A percentile compares a stretch with the other conserved stretches of the same genome.
Conservation (phyloP, 1,284 basidiomycete genomes). For the Cerrena zonata region DNA sequence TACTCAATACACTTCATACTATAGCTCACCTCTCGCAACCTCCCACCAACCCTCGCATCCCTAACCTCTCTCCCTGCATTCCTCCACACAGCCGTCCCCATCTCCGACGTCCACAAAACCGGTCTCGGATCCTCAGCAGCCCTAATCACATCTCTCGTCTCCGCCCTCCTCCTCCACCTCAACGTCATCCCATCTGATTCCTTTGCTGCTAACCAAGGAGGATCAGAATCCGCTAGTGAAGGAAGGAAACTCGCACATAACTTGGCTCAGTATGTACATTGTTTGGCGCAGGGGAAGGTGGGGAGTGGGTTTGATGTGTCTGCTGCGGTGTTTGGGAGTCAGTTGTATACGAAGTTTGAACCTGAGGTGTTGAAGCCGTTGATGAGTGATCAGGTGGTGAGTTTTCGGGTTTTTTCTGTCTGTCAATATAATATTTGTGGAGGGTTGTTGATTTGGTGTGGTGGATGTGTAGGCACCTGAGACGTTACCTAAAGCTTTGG, state of each 20-base stretch:
- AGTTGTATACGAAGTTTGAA: conserved; percentile 87
- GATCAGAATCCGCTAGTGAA: conserved; percentile 29
- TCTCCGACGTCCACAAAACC: conserved; percentile 90
- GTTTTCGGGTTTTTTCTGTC: conserved; percentile 7
- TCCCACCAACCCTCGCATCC: conserved; percentile 58
- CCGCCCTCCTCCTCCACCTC: conserved; percentile 79
- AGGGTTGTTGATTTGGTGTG: background rate
- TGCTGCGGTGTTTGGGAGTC: conserved; percentile 90
- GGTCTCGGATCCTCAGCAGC: conserved; percentile 96
- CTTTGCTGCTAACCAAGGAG: conserved; percentile 29
- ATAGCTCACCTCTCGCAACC: conserved; percentile 56
- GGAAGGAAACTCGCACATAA: conserved; percentile 77
- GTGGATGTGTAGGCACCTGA: conserved; percentile 11
- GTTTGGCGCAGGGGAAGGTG: conserved; percentile 95
- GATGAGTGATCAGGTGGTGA: conserved; percentile 50
- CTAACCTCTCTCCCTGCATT: conserved; percentile 71
- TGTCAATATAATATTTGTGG: background rate
- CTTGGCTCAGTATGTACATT: conserved; percentile 92
- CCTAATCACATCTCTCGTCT: conserved; percentile 90
- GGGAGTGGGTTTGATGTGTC: conserved; percentile 97
- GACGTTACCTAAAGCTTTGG: conserved; percentile 45
- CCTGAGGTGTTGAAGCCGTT: conserved; percentile 63
- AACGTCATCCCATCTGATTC: conserved; percentile 51
- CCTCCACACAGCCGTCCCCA: conserved; percentile 59
- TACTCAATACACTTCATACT: background rate